Evolutionary conservation across 129 eudicot species (phyloP), one percentile per base, ranked within the genome.

Genomic region (Tagetes patula): DNA sequence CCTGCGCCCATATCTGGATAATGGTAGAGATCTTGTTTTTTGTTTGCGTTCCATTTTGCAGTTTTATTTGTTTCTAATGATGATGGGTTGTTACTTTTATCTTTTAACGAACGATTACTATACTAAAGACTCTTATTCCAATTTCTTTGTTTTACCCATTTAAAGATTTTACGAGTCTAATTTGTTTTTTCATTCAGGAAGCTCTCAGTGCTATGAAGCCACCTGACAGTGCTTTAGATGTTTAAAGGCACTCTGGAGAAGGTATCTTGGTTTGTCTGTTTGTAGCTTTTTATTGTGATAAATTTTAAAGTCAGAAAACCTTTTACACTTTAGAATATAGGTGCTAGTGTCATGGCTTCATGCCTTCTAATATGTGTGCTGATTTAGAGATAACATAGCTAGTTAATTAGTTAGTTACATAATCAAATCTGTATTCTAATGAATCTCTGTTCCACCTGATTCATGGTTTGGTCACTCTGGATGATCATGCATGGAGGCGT

Each of bases 251-350:
- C 78, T 77, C 73, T 88, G 89, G 90, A 87, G 98, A 89, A 92
- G 98, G 98, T 92, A 92, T 82, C 80, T 83, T 85, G 93, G 96
- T 87, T 81, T 89, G 94, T 83, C 80, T 78, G 76, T 75, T 79
- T 78, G 87, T 86, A 59, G 67, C 59, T 82, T 86, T 48, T 82
- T 86, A 62, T 39, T 86, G 69, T 72, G 67, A 83, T 47, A 36
- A 75, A 33, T 63, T 60, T 32, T 33, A 47, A 43, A 42, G 40
- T 46, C n/a, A 54, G 27, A 20, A 47, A 31, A 40, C 7, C 43
- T 39, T 69, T 72, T 13, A 32, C 13, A 41, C 4, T 60, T 60
- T 46, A 61, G 63, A 49, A 6, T 74, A 38, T 74, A 62, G 63
- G 53, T 74, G 50, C 37, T 37, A 62, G 77, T 33, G 77, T 58